These are phyloP conservation scores for Coniosporium apollinis DNA, from an alignment of 495 filamentous ascomycete species.

Conservation along the genomic window DNA sequence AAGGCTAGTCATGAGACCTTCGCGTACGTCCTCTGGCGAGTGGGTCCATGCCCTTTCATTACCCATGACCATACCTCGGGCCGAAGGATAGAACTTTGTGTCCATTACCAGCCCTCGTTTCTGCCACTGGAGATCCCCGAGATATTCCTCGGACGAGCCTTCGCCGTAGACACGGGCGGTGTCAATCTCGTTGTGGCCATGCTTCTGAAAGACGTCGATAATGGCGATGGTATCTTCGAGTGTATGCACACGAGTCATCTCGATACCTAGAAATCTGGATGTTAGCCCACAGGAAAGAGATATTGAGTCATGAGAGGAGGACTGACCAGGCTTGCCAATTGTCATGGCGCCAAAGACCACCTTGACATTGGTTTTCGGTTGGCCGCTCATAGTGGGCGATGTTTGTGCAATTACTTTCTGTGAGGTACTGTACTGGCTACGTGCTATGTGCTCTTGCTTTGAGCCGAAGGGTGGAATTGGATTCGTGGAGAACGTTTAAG, in stretches of 20 bases:
- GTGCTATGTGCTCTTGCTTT: no score
- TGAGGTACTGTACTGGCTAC: no score
- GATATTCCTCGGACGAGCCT: conserved; percentile 33
- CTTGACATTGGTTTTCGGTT: conserved; percentile 4
- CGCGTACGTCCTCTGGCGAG: conserved; percentile 18
- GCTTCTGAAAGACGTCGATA: conserved; percentile 16
- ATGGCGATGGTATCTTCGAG: conserved; percentile 2
- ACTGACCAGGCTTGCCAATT: conserved; percentile 4
- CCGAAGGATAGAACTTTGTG: conserved; percentile 34
- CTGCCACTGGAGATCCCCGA: conserved; percentile 31
- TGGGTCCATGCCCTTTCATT: conserved; percentile 15
- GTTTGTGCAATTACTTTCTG: no score
- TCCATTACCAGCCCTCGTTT: conserved; percentile 32
- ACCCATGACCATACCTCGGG: background rate
- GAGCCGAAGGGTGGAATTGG: no score
- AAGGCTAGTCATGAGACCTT: conserved; percentile 25
- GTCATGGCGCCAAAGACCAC: conserved; percentile 9
- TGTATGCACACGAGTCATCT: conserved; percentile 1
- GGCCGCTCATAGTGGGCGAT: background rate
- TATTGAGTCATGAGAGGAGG: no score
- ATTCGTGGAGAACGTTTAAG: no score
- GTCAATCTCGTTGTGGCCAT: conserved; percentile 21
- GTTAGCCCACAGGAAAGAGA: no score
- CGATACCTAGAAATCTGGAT: background rate
- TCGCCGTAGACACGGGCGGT: conserved; percentile 30